phyloP scores from a whole-genome alignment of 179 eudicot species.

The Pouteria campechiana region DNA sequence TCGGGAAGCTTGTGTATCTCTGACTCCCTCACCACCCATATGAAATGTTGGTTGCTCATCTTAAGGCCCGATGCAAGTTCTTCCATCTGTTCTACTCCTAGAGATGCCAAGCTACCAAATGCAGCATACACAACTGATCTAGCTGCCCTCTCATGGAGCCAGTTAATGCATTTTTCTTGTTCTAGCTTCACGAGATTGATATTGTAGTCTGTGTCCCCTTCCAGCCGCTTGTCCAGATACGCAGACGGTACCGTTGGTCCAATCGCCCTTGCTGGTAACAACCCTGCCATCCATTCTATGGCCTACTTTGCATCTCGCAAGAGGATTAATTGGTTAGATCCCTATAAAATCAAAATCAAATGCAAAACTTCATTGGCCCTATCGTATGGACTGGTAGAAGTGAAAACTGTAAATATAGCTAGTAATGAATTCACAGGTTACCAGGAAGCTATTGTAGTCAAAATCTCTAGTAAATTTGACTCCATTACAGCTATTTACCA shows the following conservation, averaged over 20 bases:
- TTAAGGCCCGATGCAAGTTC: constrained; percentile 40
- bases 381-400: too few relatives aligned
- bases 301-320: too few relatives aligned
- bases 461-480: too few relatives aligned
- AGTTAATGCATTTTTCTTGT: constrained; percentile 16
- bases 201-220: constrained; percentile 35
- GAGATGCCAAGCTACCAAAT: constrained; percentile 52
- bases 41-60: constrained; percentile 20
- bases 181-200: constrained; percentile 34
- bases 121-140: constrained; percentile 37
- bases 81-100: constrained; percentile 30
- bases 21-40: constrained; percentile 47
- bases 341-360: constrained; percentile 6
- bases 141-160: constrained; percentile 30
- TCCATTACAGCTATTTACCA: too few relatives aligned
- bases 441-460: too few relatives aligned
- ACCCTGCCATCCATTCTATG: constrained; percentile 20
- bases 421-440: too few relatives aligned
- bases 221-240: constrained; percentile 42
- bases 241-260: constrained; percentile 57
- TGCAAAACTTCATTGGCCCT: constrained; percentile 1
- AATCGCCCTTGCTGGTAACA: constrained; percentile 26
- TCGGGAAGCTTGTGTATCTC: constrained; percentile 28
- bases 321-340: not conserved
- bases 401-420: too few relatives aligned